These are phyloP conservation scores for Pugionium cornutum DNA, from an alignment of 345 rosid species.

Conservation along the genomic window DNA sequence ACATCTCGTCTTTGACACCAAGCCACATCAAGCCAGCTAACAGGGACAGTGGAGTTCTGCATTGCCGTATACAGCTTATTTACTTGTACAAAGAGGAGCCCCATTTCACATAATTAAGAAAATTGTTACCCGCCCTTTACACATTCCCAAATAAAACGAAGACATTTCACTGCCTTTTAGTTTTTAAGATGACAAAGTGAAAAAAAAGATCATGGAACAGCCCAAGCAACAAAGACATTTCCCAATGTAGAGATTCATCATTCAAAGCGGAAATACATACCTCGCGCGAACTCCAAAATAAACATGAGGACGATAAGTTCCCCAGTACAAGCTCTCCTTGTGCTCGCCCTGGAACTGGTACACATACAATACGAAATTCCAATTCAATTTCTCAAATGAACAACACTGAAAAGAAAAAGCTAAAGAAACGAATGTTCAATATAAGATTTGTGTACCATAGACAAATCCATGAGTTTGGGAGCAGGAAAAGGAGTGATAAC, in stretches of 20 bases:
- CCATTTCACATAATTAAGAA: not conserved
- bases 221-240: not conserved
- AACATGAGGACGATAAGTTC: conserved; percentile 89
- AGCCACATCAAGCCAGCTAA: conserved; percentile 98
- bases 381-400: conserved; percentile 7
- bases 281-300: conserved; percentile 94
- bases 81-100: not conserved
- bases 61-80: conserved; percentile 28
- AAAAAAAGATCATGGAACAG: not conserved
- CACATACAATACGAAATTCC: conserved; percentile 3
- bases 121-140: not conserved
- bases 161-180: not conserved
- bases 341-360: conserved; percentile 88
- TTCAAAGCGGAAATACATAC: conserved; percentile 33
- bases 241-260: not conserved
- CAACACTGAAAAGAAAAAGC: not conserved
- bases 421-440: not conserved
- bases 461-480: conserved; percentile 76
- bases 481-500: conserved; percentile 89
- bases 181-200: not conserved
- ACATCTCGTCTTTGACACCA: conserved; percentile 81
- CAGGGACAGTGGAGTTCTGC: conserved; percentile 78
- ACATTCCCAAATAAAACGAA: not conserved
- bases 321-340: conserved; percentile 90
- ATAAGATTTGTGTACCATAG: conserved; percentile 47